These are phyloP conservation scores for Hypocrella siamensis DNA, from an alignment of 2,329 filamentous ascomycete genomes.

Conservation along the genomic window DNA sequence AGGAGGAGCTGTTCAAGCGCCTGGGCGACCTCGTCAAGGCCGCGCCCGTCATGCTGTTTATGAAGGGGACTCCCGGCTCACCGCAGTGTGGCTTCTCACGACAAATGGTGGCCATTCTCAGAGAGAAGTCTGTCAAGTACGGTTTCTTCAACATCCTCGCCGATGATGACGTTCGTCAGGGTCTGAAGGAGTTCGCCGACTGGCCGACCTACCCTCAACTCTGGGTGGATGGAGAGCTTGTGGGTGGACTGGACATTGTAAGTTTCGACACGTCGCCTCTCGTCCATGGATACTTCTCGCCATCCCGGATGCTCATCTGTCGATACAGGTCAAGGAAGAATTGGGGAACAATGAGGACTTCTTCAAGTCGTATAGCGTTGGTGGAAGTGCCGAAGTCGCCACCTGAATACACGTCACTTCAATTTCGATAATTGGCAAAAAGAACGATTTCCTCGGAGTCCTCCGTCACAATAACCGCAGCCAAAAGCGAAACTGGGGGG, in stretches of 20 bases:
- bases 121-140: slow-evolving; percentile 85
- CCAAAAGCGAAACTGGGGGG: too few relatives aligned
- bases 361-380: slow-evolving; percentile 55
- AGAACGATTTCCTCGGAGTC: too few relatives aligned
- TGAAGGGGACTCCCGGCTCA: slow-evolving; percentile 84
- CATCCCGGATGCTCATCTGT: neutral
- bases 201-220: slow-evolving; percentile 97
- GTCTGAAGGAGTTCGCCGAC: slow-evolving; percentile 91
- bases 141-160: slow-evolving; percentile 99
- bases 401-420: slow-evolving; percentile 15
- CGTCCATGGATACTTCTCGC: neutral
- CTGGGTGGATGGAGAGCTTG: slow-evolving; percentile 78
- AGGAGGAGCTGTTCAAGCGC: slow-evolving; percentile 73
- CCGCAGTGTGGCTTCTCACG: slow-evolving; percentile 89
- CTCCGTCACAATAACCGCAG: too few relatives aligned
- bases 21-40: slow-evolving; percentile 80
- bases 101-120: slow-evolving; percentile 71
- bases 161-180: slow-evolving; percentile 92
- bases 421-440: too few relatives aligned
- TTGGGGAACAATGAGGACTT: slow-evolving; percentile 72
- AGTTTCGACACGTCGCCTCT: slow-evolving; percentile 20
- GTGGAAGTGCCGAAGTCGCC: slow-evolving; percentile 22
- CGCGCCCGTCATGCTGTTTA: slow-evolving; percentile 95
- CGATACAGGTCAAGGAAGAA: slow-evolving; percentile 73
- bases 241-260: slow-evolving; percentile 92